Base-by-base conservation (phyloP, 768 basidiomycete species). In the Lentinula edodes region DNA sequence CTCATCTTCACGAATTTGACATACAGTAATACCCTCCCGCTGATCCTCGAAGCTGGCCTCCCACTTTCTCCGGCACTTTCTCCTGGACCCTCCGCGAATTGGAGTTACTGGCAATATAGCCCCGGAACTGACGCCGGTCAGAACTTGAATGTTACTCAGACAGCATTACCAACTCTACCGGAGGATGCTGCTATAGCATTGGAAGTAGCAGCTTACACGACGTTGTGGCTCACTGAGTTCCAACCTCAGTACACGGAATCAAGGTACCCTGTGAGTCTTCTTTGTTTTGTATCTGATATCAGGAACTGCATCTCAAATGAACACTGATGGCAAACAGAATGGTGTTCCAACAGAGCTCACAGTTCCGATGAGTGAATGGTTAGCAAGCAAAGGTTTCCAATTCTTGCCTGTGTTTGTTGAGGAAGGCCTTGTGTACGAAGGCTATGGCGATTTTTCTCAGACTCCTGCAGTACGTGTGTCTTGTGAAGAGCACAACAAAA, bases 1-100 rank as follows among this genome's bases (percentile, higher is more conserved):
- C 35, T 61, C 16, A 36, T 61, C 10, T 54, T 61, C 52, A 46
- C 60, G 18, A 61, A 61, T 43, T 9, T 36, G 18, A 61, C 38
- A n/a, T 61, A 61, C 13, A 43, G 18, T 20, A 50, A 61, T 23
- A 61, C 60, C 6, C 38, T 61, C 15, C 60, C 52, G 13, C 16
- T 61, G 5, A 54, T 61, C 12, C 48, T 53, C 32, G 52, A 50
- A 54, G 51, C 60, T 34, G 52, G 52, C 32, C 42, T 61, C 5
- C 51, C 53, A 6, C 46, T 55, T 36, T 38, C 32, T 23, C 60
- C 60, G 18, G 51, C 42, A 23, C 52, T 55, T n/a, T 43, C 39
- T 16, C 42, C 41, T 61, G 52, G 52, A 10, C 52, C 52, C 20
- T 54, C 52, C 9, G 46, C 51, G 18, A 41, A 52, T 28, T 61